Evolutionary conservation across 345 rosid species (phyloP).

Genomic region (Citrus sinensis): DNA sequence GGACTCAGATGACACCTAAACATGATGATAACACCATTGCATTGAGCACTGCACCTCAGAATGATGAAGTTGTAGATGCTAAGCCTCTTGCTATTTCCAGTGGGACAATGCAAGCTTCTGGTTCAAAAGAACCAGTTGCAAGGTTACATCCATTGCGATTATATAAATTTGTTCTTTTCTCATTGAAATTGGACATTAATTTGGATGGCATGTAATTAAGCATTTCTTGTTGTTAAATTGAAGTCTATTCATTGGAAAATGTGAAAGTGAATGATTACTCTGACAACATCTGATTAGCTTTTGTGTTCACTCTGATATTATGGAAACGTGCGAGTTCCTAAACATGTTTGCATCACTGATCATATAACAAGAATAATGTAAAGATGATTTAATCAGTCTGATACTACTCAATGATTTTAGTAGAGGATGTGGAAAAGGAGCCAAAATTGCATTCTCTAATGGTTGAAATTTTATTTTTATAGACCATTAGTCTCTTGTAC

Average conservation of each 20-base stretch:
- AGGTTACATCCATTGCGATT: slow-evolving; percentile 42
- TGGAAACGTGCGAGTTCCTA: background rate
- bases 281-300: background rate
- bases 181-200: slow-evolving; percentile 7
- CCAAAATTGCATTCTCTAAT: background rate
- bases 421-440: background rate
- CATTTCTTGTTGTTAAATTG: background rate
- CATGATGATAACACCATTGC: slow-evolving; percentile 43
- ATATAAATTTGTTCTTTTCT: slow-evolving; percentile 7
- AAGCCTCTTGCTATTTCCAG: slow-evolving; percentile 53
- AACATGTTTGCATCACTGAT: background rate
- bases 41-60: slow-evolving; percentile 31
- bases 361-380: background rate
- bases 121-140: slow-evolving; percentile 55
- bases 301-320: background rate
- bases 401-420: background rate
- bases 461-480: background rate
- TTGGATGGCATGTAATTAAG: background rate
- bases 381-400: background rate
- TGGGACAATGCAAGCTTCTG: slow-evolving; percentile 32
- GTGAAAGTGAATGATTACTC: background rate
- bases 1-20: slow-evolving; percentile 38
- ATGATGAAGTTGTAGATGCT: slow-evolving; percentile 49
- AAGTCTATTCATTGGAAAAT: background rate
- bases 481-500: slow-evolving; percentile 1